A percentile compares a stretch with the other conserved stretches of the same genome.
phyloP scores from a whole-genome alignment of 2,329 filamentous ascomycete genomes.

The Fusarium falciforme region DNA sequence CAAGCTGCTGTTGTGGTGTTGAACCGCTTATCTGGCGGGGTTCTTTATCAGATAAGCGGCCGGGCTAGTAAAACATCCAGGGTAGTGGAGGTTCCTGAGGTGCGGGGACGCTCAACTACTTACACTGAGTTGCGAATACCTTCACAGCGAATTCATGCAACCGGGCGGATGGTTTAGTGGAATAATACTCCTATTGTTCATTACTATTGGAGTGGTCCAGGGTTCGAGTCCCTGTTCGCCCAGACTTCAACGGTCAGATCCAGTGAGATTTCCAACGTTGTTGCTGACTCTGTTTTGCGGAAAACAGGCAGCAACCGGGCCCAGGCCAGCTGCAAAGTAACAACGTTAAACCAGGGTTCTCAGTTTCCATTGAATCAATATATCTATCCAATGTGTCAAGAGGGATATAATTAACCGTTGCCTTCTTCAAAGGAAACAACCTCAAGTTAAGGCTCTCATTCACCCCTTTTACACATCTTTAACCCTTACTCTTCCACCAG shows the following conservation, averaged over 20 bases:
- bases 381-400: too few relatives aligned
- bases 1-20: not conserved
- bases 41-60: not conserved
- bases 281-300: not conserved
- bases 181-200: not conserved
- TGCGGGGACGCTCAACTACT: not conserved
- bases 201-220: not conserved
- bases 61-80: not conserved
- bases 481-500: not conserved
- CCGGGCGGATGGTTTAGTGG: not conserved
- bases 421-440: not conserved
- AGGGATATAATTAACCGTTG: too few relatives aligned
- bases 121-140: not conserved
- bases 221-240: not conserved
- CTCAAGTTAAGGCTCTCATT: not conserved
- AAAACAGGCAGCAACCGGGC: not conserved
- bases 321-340: not conserved
- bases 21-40: not conserved
- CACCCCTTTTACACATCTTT: not conserved
- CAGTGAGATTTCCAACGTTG: not conserved
- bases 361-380: not conserved
- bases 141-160: not conserved
- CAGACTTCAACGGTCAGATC: not conserved
- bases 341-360: not conserved
- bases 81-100: not conserved